Evolutionary conservation across 495 filamentous ascomycete species (phyloP).

Genomic region (Penicillium maclennaniae): DNA sequence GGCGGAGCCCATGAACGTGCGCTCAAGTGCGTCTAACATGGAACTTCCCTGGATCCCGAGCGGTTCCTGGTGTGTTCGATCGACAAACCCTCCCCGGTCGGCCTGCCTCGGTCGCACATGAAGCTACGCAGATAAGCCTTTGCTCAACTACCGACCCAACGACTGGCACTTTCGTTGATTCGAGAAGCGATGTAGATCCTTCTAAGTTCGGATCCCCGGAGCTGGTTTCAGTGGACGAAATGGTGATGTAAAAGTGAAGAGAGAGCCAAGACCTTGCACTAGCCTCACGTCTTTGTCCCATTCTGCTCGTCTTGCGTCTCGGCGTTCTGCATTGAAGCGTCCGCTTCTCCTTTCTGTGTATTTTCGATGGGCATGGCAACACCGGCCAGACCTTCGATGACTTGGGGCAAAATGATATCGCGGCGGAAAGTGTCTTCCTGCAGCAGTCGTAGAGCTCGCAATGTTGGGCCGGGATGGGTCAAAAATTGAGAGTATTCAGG

Average conservation of each 20-base stretch:
- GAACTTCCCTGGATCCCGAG: slow-evolving; percentile 2
- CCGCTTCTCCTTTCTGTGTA: slow-evolving; percentile 11
- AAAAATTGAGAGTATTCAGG: slow-evolving; percentile 83
- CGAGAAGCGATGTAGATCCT: slow-evolving; percentile 1
- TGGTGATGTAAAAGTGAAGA: not conserved
- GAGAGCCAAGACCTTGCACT: slow-evolving; percentile 6
- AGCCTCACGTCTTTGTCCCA: slow-evolving; percentile 26
- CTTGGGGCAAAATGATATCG: slow-evolving; percentile 73
- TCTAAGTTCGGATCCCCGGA: not conserved
- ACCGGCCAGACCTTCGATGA: slow-evolving; percentile 59
- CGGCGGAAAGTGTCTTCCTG: slow-evolving; percentile 79
- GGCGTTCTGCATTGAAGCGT: slow-evolving; percentile 31
- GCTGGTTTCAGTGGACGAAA: not conserved
- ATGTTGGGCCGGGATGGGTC: slow-evolving; percentile 75
- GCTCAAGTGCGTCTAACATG: slow-evolving; percentile 3
- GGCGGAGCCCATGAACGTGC: not conserved
- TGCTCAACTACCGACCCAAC: slow-evolving; percentile 2
- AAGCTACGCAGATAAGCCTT: slow-evolving; percentile 11
- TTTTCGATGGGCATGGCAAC: slow-evolving; percentile 44
- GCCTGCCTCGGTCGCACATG: slow-evolving; percentile 26
- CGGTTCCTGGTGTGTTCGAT: slow-evolving; percentile 13
- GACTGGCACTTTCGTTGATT: not conserved
- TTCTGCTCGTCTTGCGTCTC: slow-evolving; percentile 20
- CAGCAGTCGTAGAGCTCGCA: slow-evolving; percentile 75
- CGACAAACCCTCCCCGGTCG: slow-evolving; percentile 19